Conservation (phyloP, 345 rosid genomes). For the Hibiscus syriacus region DNA sequence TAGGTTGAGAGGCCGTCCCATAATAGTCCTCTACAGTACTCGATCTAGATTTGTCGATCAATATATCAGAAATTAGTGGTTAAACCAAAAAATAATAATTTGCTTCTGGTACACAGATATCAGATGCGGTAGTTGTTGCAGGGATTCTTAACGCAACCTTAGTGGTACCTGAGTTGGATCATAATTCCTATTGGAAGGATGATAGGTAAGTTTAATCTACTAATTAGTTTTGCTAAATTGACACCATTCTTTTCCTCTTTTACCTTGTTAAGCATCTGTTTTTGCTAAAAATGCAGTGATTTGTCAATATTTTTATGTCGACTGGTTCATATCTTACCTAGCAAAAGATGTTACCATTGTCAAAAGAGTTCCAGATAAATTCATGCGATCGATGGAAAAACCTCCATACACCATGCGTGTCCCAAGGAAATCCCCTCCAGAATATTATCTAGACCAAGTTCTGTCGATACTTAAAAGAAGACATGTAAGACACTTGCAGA, state of each 20-base stretch:
- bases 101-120: conserved; percentile 50
- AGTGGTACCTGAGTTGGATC: conserved; percentile 94
- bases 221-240: too few species aligned
- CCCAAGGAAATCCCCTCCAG: conserved; percentile 89
- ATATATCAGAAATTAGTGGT: too few species aligned
- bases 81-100: too few species aligned
- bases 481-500: conserved; percentile 19
- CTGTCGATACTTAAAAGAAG: conserved; percentile 74
- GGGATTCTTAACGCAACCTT: conserved; percentile 89
- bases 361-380: conserved; percentile 86
- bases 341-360: conserved; percentile 82
- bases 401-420: conserved; percentile 97
- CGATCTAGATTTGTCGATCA: too few species aligned
- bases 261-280: neutral
- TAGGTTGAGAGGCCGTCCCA: too few species aligned
- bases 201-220: conserved; percentile 49
- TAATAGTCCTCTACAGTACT: too few species aligned
- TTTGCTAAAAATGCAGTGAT: conserved; percentile 59
- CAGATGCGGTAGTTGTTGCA: conserved; percentile 96
- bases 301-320: conserved; percentile 72
- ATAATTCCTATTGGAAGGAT: conserved; percentile 95
- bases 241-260: too few species aligned
- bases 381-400: conserved; percentile 92
- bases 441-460: conserved; percentile 92
- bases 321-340: conserved; percentile 87